Evolutionary conservation across 352 stramenopile genomes (phyloP).

Genomic region (Bremia lactucae): DNA sequence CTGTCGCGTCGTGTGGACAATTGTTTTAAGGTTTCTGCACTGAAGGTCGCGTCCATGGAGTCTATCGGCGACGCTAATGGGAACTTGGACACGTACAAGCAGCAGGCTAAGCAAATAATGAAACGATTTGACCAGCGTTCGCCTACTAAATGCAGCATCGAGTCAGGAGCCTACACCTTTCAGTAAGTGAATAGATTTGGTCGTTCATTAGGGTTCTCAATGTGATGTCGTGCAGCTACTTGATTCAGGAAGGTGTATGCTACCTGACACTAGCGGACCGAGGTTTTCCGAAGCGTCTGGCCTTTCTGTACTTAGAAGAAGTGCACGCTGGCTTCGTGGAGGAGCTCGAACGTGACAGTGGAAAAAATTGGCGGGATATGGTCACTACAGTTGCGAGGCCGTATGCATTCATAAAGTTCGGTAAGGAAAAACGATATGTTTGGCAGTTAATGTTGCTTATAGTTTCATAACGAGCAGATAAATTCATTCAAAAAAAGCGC

Average conservation of each 20-base stretch:
- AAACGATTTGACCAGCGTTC: conserved; percentile 87
- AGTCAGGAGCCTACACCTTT: conserved; percentile 87
- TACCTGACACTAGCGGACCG: conserved; percentile 95
- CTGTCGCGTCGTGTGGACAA: too few relatives aligned
- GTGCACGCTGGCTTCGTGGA: conserved; percentile 90
- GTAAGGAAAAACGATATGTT: conserved; percentile 52
- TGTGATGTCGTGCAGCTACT: conserved; percentile 69
- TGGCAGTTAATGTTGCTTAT: neutral
- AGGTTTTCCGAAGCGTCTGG: conserved; percentile 94
- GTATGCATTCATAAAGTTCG: conserved; percentile 99
- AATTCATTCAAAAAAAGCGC: conserved; percentile 95
- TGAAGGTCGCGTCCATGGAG: conserved; percentile 89
- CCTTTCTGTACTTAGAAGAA: conserved; percentile 97
- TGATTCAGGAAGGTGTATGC: conserved; percentile 95
- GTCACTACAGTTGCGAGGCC: conserved; percentile 93
- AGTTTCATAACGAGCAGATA: conserved; percentile 78
- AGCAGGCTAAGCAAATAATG: conserved; percentile 91
- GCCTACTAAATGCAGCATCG: conserved; percentile 90
- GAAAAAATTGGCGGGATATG: conserved; percentile 82
- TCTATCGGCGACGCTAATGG: conserved; percentile 69
- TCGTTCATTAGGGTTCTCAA: neutral
- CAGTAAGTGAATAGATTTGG: conserved; percentile 53
- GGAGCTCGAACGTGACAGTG: conserved; percentile 90
- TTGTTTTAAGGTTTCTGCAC: neutral
- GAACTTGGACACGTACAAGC: conserved; percentile 85